phyloP scores from a whole-genome alignment of 2,329 filamentous ascomycete species.

The Microdochium bolleyi region DNA sequence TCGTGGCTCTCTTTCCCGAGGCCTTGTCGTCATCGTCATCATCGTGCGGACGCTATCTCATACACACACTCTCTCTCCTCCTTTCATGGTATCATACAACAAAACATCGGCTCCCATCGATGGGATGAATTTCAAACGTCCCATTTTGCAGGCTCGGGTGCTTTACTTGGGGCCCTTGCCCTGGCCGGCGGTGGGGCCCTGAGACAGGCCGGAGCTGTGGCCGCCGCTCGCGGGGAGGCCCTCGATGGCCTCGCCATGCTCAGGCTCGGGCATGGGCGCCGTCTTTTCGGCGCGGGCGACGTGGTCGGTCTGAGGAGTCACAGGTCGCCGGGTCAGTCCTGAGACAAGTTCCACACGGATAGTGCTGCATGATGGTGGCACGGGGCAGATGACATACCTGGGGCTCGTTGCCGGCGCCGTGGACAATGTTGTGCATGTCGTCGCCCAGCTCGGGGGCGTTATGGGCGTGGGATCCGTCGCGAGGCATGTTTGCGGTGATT shows the following conservation, averaged over 20 bases:
- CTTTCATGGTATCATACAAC: neutral
- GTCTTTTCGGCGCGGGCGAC: slow-evolving; percentile 41
- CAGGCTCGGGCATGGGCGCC: slow-evolving; percentile 35
- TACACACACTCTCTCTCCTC: neutral
- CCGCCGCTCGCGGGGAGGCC: slow-evolving; percentile 34
- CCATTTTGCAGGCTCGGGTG: too few species aligned
- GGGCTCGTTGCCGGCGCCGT: neutral
- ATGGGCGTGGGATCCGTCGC: neutral
- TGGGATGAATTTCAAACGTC: neutral
- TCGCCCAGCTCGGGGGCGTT: neutral
- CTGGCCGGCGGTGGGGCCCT: slow-evolving; percentile 31
- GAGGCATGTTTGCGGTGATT: neutral
- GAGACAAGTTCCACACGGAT: too few species aligned
- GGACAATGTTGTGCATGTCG: neutral
- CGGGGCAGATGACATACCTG: neutral
- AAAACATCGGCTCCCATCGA: neutral
- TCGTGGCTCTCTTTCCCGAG: neutral
- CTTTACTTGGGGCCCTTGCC: slow-evolving; percentile 24
- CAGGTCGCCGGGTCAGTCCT: neutral
- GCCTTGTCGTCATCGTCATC: too few species aligned
- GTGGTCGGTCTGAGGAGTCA: slow-evolving; percentile 13
- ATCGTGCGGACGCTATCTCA: neutral
- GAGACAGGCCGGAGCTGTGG: slow-evolving; percentile 30
- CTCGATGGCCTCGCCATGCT: slow-evolving; percentile 32
- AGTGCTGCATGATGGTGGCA: too few species aligned